Conservation (phyloP, 2,329 filamentous ascomycete species). For the Fusarium acutatum region DNA sequence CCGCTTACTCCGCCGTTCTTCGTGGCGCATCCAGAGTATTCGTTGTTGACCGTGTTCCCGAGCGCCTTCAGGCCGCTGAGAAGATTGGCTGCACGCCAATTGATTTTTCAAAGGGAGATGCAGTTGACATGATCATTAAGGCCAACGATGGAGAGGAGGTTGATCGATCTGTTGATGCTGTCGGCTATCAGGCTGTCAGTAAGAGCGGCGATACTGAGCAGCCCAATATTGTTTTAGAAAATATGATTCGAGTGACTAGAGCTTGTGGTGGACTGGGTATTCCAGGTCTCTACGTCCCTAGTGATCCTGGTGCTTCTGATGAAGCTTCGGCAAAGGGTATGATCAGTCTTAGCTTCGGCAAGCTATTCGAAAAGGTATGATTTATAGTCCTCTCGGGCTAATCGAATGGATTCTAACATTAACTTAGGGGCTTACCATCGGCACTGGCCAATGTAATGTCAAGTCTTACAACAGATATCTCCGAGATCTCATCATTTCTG, state of each 20-base stretch:
- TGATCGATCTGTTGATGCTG: constrained; percentile 70
- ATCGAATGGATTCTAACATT: neutral
- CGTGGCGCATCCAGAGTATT: constrained; percentile 69
- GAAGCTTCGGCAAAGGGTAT: constrained; percentile 68
- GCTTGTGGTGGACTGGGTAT: constrained; percentile 70
- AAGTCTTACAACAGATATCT: constrained; percentile 74
- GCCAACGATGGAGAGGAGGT: constrained; percentile 69
- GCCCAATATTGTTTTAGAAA: constrained; percentile 70
- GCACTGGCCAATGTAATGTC: constrained; percentile 73
- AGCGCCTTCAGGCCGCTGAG: constrained; percentile 65
- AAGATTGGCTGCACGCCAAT: constrained; percentile 70
- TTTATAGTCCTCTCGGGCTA: neutral
- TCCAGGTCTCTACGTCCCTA: constrained; percentile 60
- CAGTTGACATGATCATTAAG: constrained; percentile 67
- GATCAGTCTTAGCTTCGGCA: constrained; percentile 71
- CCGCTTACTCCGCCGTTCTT: constrained; percentile 68
- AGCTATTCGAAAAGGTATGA: constrained; percentile 70
- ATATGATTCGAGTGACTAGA: constrained; percentile 69
- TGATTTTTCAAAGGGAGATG: constrained; percentile 67
- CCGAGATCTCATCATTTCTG: constrained; percentile 70
- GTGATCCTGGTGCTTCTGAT: constrained; percentile 70
- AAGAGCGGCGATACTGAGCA: constrained; percentile 65
- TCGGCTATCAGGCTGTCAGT: constrained; percentile 70
- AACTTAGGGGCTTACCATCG: constrained; percentile 63
- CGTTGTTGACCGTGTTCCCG: constrained; percentile 69